Conservation (phyloP, 2,329 filamentous ascomycete genomes). For the Lasiodiplodia theobromae region DNA sequence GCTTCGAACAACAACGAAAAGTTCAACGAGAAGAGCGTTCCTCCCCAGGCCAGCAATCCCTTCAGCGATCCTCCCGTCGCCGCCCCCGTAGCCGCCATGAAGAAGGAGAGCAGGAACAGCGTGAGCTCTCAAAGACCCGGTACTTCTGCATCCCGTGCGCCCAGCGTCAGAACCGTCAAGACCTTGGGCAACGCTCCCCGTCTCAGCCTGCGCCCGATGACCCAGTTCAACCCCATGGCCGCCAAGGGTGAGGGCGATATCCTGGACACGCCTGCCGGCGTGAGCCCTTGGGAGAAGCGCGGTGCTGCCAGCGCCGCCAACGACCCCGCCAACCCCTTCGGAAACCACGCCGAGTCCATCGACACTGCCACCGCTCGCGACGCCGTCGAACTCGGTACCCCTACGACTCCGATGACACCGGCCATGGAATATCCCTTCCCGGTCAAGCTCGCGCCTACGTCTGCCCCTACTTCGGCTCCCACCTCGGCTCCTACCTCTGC, state of each 20-base stretch:
- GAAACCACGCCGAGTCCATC: slow-evolving; percentile 45
- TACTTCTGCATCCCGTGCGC: slow-evolving; percentile 30
- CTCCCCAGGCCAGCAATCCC: slow-evolving; percentile 6
- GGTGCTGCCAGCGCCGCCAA: slow-evolving; percentile 41
- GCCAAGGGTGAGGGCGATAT: slow-evolving; percentile 15
- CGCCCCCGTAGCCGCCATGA: background rate
- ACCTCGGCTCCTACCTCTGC: slow-evolving; percentile 14
- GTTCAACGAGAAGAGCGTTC: slow-evolving; percentile 32
- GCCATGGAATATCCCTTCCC: slow-evolving; percentile 17
- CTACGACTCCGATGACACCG: slow-evolving; percentile 21
- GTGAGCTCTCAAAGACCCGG: background rate
- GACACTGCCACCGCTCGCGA: slow-evolving; percentile 39
- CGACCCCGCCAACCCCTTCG: slow-evolving; percentile 45
- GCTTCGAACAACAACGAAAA: slow-evolving; percentile 49
- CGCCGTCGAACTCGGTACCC: slow-evolving; percentile 25
- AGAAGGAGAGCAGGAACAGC: slow-evolving; percentile 12
- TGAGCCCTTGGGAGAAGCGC: slow-evolving; percentile 50
- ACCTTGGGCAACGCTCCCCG: slow-evolving; percentile 71
- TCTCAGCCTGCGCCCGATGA: slow-evolving; percentile 83
- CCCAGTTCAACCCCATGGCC: slow-evolving; percentile 65
- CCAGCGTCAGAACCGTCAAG: slow-evolving; percentile 52
- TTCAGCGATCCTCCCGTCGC: background rate
- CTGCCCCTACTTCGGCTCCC: slow-evolving; percentile 12
- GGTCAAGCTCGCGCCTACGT: slow-evolving; percentile 17
- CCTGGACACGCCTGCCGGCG: slow-evolving; percentile 11